These are phyloP conservation scores for Microbotryum intermedium DNA, from an alignment of 1,284 basidiomycete species.

Conservation along the genomic window DNA sequence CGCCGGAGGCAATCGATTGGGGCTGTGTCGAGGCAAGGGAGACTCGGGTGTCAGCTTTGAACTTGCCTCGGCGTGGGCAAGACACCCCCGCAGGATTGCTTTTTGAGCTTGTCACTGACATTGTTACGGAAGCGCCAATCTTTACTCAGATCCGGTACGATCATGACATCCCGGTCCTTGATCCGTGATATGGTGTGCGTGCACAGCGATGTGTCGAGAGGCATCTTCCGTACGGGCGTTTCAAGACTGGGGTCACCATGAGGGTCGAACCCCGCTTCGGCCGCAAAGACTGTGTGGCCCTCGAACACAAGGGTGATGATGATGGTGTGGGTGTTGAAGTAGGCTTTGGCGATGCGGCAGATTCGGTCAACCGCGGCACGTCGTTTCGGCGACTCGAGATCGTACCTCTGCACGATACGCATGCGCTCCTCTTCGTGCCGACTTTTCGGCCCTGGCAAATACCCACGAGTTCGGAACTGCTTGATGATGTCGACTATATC, in stretches of 20 bases:
- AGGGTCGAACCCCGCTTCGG: slow-evolving; percentile 7
- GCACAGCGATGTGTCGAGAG: slow-evolving; percentile 14
- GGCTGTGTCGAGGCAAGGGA: slow-evolving; percentile 1
- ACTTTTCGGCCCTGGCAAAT: slow-evolving; percentile 4
- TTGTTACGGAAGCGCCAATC: slow-evolving; percentile 22
- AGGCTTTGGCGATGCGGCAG: slow-evolving; percentile 14
- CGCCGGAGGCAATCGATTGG: slow-evolving; percentile 8
- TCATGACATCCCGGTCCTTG: slow-evolving; percentile 7
- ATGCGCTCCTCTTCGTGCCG: slow-evolving; percentile 1
- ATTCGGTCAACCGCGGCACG: slow-evolving; percentile 18
- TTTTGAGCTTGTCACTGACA: background rate
- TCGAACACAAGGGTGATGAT: slow-evolving; percentile 17
- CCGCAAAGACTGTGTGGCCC: slow-evolving; percentile 19
- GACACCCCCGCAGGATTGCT: background rate
- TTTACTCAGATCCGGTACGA: slow-evolving; percentile 14
- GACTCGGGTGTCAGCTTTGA: too few relatives aligned
- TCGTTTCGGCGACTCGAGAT: slow-evolving; percentile 11
- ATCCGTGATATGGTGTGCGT: slow-evolving; percentile 16
- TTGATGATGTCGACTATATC: too few relatives aligned
- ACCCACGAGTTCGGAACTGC: background rate
- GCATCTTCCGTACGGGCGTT: slow-evolving; percentile 4
- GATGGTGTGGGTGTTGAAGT: slow-evolving; percentile 17
- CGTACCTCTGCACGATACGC: slow-evolving; percentile 15
- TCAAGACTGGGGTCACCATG: slow-evolving; percentile 7
- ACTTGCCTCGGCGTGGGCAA: background rate